Base-by-base conservation (phyloP, 2,329 filamentous ascomycete genomes). In the Aciculosporium take region DNA sequence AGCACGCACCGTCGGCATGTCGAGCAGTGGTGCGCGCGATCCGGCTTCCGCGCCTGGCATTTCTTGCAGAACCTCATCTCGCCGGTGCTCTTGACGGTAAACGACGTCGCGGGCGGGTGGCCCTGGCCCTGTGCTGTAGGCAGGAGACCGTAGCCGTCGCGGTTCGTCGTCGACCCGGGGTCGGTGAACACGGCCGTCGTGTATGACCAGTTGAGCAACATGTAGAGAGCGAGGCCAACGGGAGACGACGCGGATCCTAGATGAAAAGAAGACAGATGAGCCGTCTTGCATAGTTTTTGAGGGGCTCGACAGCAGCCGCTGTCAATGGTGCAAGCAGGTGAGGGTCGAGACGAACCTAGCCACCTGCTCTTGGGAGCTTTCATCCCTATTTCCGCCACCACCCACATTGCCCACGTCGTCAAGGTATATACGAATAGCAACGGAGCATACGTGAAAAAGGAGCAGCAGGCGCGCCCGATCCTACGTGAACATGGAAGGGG, bases 21-120 rank as follows among this genome's bases (percentile, higher is more conserved):
- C 9, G 86, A 94, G 71, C 91, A 98, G 67, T 98, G 91, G 61
- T 98, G 91, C 25, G 89, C 79, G 46, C 91, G 84, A 64, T 98
- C 91, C 32, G 91, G 91, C 66, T 98, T 98, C 48, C 84, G 77
- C 40, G 81, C 81, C 65, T 93, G 84, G 62, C 91, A 98, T 65
- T 98, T 98, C 66, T 96, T 96, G 72, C 91, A 98, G 67, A 82
- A 96, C 42, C 91, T 77, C 40, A 83, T 65, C 53, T 84, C 83
- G 52, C 91, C 91, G 32, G 84, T 87, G 43, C 85, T 81, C 63
- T 91, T 98, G 56, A 95, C 91, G 1, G 89, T 96, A 55, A 94
- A 83, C 29, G 82, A 83, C 7, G 83, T 81, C 43, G 79, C 72
- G 39, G 49, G 59, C 51, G 71, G 6, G 74, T 63, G 48, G n/a